Evolutionary conservation across 805 yeast genomes (phyloP).

Genomic region (Cephaloascus albidus): DNA sequence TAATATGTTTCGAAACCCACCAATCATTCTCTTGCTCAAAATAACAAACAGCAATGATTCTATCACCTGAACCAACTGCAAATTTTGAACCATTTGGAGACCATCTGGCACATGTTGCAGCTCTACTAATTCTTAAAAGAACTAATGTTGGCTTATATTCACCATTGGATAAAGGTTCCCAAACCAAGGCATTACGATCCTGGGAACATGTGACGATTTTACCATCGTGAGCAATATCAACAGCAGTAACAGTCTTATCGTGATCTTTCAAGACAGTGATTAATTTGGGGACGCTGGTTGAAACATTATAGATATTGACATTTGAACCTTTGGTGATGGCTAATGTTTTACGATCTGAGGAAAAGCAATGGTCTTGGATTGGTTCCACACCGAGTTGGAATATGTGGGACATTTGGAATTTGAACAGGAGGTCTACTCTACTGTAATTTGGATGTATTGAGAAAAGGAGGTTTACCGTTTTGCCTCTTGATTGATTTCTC

Average conservation of each 20-base stretch:
- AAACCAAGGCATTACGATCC: slow-evolving; percentile 94
- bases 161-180: slow-evolving; percentile 68
- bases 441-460: slow-evolving; percentile 8
- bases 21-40: slow-evolving; percentile 95
- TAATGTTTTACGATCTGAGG: slow-evolving; percentile 49
- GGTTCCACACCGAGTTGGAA: slow-evolving; percentile 75
- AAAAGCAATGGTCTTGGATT: slow-evolving; percentile 86
- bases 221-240: slow-evolving; percentile 83
- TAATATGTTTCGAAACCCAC: slow-evolving; percentile 99
- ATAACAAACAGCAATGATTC: slow-evolving; percentile 92
- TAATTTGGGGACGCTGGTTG: slow-evolving; percentile 47
- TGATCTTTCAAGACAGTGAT: slow-evolving; percentile 70
- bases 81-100: slow-evolving; percentile 91
- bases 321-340: slow-evolving; percentile 77
- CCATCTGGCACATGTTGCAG: slow-evolving; percentile 94
- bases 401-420: slow-evolving; percentile 18
- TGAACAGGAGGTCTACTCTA: slow-evolving; percentile 25
- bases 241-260: slow-evolving; percentile 90
- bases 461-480: slow-evolving; percentile 4
- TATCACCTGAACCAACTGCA: slow-evolving; percentile 95
- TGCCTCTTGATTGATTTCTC: slow-evolving; percentile 3
- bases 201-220: slow-evolving; percentile 94
- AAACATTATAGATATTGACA: slow-evolving; percentile 64
- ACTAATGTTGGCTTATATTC: slow-evolving; percentile 81
- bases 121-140: slow-evolving; percentile 83